Evolutionary conservation across 1,139 yeast species (phyloP).

Genomic region (Diutina catenulata): DNA sequence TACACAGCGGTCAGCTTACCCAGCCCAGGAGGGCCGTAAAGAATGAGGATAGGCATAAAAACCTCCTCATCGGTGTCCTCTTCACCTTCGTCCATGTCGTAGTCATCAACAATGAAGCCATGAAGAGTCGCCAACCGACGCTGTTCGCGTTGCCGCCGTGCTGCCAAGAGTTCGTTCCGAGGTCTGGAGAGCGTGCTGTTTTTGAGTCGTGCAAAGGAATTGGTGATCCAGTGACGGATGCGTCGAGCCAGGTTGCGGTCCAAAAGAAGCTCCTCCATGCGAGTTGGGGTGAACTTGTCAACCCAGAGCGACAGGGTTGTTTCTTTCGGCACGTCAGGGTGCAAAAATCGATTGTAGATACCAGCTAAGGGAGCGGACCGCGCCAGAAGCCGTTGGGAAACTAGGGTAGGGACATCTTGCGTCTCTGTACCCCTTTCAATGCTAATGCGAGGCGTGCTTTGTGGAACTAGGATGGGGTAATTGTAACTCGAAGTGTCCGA

Average conservation of each 20-base stretch:
- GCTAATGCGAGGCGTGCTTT: slow-evolving; percentile 9
- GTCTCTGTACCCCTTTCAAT: slow-evolving; percentile 8
- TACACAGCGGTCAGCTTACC: slow-evolving; percentile 75
- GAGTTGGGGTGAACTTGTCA: not conserved
- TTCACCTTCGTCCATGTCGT: slow-evolving; percentile 10
- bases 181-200: slow-evolving; percentile 10
- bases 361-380: slow-evolving; percentile 15
- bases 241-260: slow-evolving; percentile 20
- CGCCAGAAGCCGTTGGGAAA: slow-evolving; percentile 20
- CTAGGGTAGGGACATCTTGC: too few species aligned
- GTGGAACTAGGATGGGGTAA: too few species aligned
- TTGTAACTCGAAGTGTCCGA: too few species aligned
- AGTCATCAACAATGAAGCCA: slow-evolving; percentile 23
- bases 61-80: slow-evolving; percentile 21
- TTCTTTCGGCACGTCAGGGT: slow-evolving; percentile 15
- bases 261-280: slow-evolving; percentile 11
- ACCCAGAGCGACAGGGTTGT: not conserved
- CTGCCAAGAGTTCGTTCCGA: not conserved
- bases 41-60: slow-evolving; percentile 51
- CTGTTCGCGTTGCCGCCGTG: slow-evolving; percentile 12
- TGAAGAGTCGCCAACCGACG: slow-evolving; percentile 11
- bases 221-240: slow-evolving; percentile 12
- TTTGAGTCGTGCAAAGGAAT: slow-evolving; percentile 16
- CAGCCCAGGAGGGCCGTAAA: slow-evolving; percentile 62
- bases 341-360: slow-evolving; percentile 35